phyloP scores from a whole-genome alignment of 1,139 yeast species.

The Starmera stellimalicola region DNA sequence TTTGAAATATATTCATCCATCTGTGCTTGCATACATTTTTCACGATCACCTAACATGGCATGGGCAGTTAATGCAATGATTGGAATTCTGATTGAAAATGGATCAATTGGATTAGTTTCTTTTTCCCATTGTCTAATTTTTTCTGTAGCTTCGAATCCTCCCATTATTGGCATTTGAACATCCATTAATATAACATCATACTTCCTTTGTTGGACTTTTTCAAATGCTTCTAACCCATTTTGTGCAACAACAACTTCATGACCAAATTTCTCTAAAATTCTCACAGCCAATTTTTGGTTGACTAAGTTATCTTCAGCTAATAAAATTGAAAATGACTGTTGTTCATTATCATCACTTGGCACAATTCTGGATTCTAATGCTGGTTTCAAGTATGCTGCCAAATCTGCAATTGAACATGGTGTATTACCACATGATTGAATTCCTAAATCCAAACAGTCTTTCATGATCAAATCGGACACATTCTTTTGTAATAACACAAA shows the following conservation, averaged over 20 bases:
- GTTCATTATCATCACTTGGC: constrained; percentile 71
- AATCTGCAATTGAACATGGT: constrained; percentile 72
- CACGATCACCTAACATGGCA: constrained; percentile 83
- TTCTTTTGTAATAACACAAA: constrained; percentile 69
- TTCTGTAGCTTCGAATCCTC: constrained; percentile 87
- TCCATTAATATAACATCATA: constrained; percentile 87
- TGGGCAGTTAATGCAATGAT: constrained; percentile 87
- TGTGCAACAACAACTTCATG: constrained; percentile 78
- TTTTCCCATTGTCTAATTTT: constrained; percentile 82
- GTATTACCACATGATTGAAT: constrained; percentile 83
- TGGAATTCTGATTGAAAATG: constrained; percentile 64
- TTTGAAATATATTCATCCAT: constrained; percentile 88
- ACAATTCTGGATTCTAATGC: constrained; percentile 78
- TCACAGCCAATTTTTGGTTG: constrained; percentile 77
- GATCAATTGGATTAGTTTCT: constrained; percentile 48
- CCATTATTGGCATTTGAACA: constrained; percentile 94
- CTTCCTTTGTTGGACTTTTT: constrained; percentile 45
- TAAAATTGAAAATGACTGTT: constrained; percentile 62
- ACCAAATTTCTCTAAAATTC: constrained; percentile 74
- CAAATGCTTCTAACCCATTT: constrained; percentile 76
- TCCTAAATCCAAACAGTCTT: constrained; percentile 76
- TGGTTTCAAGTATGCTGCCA: constrained; percentile 76
- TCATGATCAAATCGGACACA: constrained; percentile 71
- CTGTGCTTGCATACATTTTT: constrained; percentile 75
- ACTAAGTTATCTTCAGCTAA: constrained; percentile 84